These are phyloP conservation scores for Saturnispora dispora DNA, from an alignment of 805 yeast genomes.

Conservation along the genomic window DNA sequence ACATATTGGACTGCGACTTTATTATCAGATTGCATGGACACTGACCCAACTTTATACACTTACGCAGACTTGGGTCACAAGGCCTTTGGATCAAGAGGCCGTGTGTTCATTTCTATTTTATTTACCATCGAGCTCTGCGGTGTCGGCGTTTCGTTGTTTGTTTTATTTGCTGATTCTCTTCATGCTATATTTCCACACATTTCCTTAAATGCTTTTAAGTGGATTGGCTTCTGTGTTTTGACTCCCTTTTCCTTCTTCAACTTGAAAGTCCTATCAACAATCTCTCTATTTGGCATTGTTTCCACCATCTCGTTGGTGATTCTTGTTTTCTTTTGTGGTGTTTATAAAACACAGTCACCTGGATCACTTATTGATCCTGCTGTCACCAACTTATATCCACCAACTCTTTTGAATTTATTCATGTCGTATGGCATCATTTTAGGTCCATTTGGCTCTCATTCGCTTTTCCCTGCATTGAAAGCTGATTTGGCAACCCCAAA, in stretches of 20 bases:
- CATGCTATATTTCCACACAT: slow-evolving; percentile 53
- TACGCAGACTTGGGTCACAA: slow-evolving; percentile 85
- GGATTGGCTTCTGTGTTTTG: slow-evolving; percentile 56
- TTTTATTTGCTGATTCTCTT: slow-evolving; percentile 78
- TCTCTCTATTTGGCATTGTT: slow-evolving; percentile 48
- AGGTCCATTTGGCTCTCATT: slow-evolving; percentile 83
- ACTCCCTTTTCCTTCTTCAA: slow-evolving; percentile 73
- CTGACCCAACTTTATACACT: slow-evolving; percentile 72
- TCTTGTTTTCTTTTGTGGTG: slow-evolving; percentile 41
- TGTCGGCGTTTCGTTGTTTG: slow-evolving; percentile 71
- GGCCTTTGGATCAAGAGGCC: slow-evolving; percentile 72
- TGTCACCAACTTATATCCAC: slow-evolving; percentile 34
- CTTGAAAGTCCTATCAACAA: slow-evolving; percentile 42
- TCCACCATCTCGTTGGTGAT: slow-evolving; percentile 44
- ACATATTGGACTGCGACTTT: slow-evolving; percentile 74
- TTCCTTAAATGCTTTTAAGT: slow-evolving; percentile 49
- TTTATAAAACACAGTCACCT: slow-evolving; percentile 32
- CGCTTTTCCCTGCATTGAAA: slow-evolving; percentile 69
- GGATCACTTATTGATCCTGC: slow-evolving; percentile 49
- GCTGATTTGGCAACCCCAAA: slow-evolving; percentile 67
- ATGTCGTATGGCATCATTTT: slow-evolving; percentile 54
- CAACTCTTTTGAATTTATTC: slow-evolving; percentile 30
- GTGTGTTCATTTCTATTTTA: slow-evolving; percentile 60
- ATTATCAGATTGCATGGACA: slow-evolving; percentile 66
- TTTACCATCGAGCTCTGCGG: slow-evolving; percentile 75